Conservation (phyloP, 148 eudicot species). For the Diospyros kaki region DNA sequence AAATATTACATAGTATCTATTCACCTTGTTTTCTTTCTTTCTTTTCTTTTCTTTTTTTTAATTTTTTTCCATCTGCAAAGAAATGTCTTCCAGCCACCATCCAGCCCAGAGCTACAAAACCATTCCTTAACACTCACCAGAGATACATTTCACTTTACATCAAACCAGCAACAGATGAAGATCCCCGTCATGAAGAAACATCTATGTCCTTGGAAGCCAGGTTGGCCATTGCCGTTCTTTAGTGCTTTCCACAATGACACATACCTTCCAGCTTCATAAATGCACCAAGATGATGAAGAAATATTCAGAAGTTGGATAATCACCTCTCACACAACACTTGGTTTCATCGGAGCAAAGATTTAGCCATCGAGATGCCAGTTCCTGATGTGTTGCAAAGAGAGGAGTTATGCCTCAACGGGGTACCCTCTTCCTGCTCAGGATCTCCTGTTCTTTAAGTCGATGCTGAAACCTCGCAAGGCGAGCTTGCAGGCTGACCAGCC, state of each 20-base stretch:
- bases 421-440: slow-evolving; percentile 83
- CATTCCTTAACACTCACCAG: not conserved
- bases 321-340: not conserved
- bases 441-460: slow-evolving; percentile 95
- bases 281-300: not conserved
- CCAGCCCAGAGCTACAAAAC: not conserved
- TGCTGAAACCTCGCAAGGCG: slow-evolving; percentile 97
- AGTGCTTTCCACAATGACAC: not conserved
- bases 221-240: slow-evolving; percentile 6
- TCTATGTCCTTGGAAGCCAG: not conserved
- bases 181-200: not conserved
- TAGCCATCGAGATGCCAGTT: too few relatives aligned
- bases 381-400: not conserved
- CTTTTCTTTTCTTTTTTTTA: too few relatives aligned
- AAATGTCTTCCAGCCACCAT: slow-evolving; percentile 2
- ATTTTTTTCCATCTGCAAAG: not conserved
- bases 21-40: not conserved
- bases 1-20: not conserved
- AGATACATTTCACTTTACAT: too few relatives aligned
- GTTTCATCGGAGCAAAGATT: not conserved
- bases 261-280: not conserved
- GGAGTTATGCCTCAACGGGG: slow-evolving; percentile 35
- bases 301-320: not conserved
- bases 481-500: slow-evolving; percentile 95
- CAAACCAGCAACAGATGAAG: not conserved